Percentiles rank a stretch among this genome's conserved stretches.
These are phyloP conservation scores for Parasarocladium wereldwijsianum DNA, from an alignment of 2,329 filamentous ascomycete species.

Conservation along the genomic window DNA sequence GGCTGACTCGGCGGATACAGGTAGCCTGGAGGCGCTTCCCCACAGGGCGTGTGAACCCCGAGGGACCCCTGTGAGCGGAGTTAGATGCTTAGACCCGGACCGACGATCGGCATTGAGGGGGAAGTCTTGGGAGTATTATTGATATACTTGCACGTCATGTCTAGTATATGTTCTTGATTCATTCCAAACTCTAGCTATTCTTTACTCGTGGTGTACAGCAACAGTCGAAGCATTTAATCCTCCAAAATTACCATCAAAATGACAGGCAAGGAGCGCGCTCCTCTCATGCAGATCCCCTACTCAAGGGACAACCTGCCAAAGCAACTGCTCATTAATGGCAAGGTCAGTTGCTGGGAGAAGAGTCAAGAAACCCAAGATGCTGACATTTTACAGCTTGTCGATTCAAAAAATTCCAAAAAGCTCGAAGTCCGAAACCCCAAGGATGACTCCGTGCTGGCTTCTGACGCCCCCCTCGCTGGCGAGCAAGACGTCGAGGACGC, in stretches of 20 bases:
- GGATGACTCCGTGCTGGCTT: conserved; percentile 31
- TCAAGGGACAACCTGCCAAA: conserved; percentile 19
- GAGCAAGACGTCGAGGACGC: conserved; percentile 29
- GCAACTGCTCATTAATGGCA: conserved; percentile 22
- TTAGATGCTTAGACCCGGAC: no score
- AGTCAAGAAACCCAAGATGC: conserved; percentile 1
- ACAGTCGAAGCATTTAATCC: no score
- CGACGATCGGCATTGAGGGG: no score
- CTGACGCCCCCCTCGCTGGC: conserved; percentile 29
- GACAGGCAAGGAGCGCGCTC: conserved; percentile 7
- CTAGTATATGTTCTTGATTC: no score
- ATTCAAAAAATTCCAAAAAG: conserved; percentile 27
- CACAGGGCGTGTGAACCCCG: no score
- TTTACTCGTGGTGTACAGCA: no score
- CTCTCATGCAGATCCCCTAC: conserved; percentile 11
- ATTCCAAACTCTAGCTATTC: no score
- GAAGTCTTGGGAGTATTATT: no score
- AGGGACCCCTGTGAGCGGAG: no score
- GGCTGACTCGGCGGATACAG: no score
- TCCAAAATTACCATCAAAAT: conserved; percentile 6
- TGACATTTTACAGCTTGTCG: conserved; percentile 17
- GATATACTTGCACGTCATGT: no score
- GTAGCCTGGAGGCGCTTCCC: no score
- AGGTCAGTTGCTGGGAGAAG: conserved; percentile 11
- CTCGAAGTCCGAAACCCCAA: conserved; percentile 33